Base-by-base conservation (phyloP, 768 basidiomycete genomes). In the Sporobolomyces phaffii region DNA sequence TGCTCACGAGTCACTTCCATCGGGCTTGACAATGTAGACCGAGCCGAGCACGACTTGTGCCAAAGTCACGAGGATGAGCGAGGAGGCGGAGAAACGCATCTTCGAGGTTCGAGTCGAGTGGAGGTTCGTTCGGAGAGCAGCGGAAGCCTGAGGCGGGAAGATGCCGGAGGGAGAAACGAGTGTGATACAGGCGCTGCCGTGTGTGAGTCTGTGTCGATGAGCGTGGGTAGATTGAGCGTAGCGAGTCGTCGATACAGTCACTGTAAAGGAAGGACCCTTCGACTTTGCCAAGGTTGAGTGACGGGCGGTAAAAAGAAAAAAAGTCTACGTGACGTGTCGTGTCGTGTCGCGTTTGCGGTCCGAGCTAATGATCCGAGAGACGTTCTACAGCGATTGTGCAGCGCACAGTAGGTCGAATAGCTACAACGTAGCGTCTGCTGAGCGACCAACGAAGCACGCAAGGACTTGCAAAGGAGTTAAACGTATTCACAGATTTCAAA, bases 21-120 rank as follows among this genome's bases (percentile, higher is more conserved):
- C 52, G 18, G 52, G 52, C 24, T 54, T 54, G 52, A 54, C 52
- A 40, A 54, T 54, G 52, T 54, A 54, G 52, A 54, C 52, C 28
- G 52, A 14, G 11, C 24, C 50, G 38, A 62, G 50, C 13, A 22
- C 59, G 48, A 18, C 20, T 11, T 3, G 34, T 11, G 47, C 17
- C n/a, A 50, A 24, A 34, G 59, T 14, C 15, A 3, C 18, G 1
- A n/a, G 20, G 59, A 38, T 13, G 47, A 60, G 6, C 9, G 33
- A 24, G 31, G 48, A 17, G 10, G 52, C 18, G 5, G 24, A 14
- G 59, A 41, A 36, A n/a, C 20, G 48, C 59, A 49, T 38, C n/a
- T 20, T 20, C 14, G 41, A 22, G n/a, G 33, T 13, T 10, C 15
- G 36, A n/a, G 53, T 13, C 36, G 53, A 4, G 38, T n/a, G 38